Evolutionary conservation across 23 red algal species (phyloP), one percentile per base, ranked within the genome.

Genomic region (Agarophyton chilense): DNA sequence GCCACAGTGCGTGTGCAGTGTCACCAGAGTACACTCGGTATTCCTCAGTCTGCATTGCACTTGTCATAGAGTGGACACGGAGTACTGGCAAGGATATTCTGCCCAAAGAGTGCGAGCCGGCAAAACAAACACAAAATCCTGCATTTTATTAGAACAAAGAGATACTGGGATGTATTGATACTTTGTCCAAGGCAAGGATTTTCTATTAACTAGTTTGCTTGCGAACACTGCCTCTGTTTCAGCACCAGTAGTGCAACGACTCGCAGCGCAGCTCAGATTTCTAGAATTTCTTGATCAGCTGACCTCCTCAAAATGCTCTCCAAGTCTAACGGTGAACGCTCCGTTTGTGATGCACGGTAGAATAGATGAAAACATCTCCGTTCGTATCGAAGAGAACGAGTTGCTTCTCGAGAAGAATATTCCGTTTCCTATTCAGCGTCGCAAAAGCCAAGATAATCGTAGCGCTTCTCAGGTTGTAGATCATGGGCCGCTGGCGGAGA

Each of bases 71-170:
- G n/a, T n/a, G n/a, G n/a, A n/a, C n/a, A n/a, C n/a, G n/a, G n/a
- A n/a, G n/a, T n/a, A n/a, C n/a, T n/a, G n/a, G n/a, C n/a, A n/a
- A n/a, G n/a, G n/a, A n/a, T n/a, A n/a, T n/a, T n/a, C n/a, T n/a
- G n/a, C n/a, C n/a, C n/a, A n/a, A n/a, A n/a, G n/a, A n/a, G n/a
- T n/a, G n/a, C n/a, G n/a, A n/a, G n/a, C n/a, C n/a, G n/a, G n/a
- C n/a, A n/a, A n/a, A n/a, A n/a, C n/a, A n/a, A n/a, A n/a, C n/a
- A 79, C 50, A 24, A 41, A 10, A 55, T 38, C 0, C 46, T 86
- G 32, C 81, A 78, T 16, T 61, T 58, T n/a, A 51, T 86, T 85
- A 19, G 42, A 26, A 44, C 44, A 32, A 64, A 84, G 39, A 38
- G 79, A 64, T 79, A 49, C 38, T 34, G 21, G 19, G 91, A 80